A percentile compares a stretch with the other conserved stretches of the same genome.
phyloP scores from a whole-genome alignment of 768 basidiomycete genomes.

The Hortiboletus flavorubellus region DNA sequence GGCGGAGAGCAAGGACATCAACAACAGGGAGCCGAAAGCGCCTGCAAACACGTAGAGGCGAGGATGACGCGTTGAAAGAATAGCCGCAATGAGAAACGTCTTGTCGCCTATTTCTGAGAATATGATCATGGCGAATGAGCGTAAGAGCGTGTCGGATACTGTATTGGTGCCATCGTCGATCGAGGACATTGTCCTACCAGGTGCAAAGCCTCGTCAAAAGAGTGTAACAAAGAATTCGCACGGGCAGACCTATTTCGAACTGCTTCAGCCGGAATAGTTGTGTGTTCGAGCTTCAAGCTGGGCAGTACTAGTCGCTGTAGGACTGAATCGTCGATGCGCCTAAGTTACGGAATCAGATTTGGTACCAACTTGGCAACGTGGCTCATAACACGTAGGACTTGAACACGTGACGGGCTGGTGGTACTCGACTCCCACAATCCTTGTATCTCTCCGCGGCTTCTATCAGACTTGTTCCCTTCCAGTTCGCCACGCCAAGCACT shows the following conservation, averaged over 20 bases:
- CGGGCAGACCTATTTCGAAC: conserved; percentile 1
- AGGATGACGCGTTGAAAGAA: conserved; percentile 90
- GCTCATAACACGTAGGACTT: background rate
- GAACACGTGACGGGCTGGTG: background rate
- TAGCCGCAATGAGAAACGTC: conserved; percentile 85
- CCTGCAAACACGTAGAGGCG: conserved; percentile 83
- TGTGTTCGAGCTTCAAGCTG: background rate
- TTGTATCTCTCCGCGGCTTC: no score
- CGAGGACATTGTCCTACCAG: conserved; percentile 18
- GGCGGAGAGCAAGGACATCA: conserved; percentile 95
- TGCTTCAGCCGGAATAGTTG: background rate
- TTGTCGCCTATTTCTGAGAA: conserved; percentile 96
- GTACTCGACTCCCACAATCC: background rate
- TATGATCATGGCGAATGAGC: conserved; percentile 89
- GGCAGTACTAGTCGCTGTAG: background rate
- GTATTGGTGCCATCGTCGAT: conserved; percentile 11
- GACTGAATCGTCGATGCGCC: no score
- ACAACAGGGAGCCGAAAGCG: conserved; percentile 79
- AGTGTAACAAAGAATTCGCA: background rate
- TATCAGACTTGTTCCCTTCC: conserved; percentile 16
- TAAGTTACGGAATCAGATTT: no score
- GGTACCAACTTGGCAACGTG: no score
- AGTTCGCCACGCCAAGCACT: background rate
- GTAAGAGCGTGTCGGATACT: conserved; percentile 51
- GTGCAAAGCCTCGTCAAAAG: background rate